These are phyloP conservation scores for Pyronema domesticum DNA, from an alignment of 495 filamentous ascomycete genomes.

Conservation along the genomic window DNA sequence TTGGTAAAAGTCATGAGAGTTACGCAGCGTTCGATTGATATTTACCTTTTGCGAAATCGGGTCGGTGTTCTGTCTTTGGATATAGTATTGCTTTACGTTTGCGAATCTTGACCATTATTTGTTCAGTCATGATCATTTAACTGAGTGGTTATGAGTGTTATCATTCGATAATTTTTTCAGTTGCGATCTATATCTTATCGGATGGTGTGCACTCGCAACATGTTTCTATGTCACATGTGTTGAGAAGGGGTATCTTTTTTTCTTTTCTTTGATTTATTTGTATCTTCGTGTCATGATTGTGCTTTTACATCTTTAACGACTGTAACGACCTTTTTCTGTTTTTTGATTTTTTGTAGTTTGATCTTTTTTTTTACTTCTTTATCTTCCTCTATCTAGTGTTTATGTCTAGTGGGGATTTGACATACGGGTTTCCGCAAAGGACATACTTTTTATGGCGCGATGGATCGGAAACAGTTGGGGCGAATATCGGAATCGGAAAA, in stretches of 20 bases:
- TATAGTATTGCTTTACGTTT: constrained; percentile 2
- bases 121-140: background rate
- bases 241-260: background rate
- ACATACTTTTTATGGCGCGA: too few species aligned
- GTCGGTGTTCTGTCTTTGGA: constrained; percentile 6
- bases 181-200: background rate
- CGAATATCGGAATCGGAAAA: too few species aligned
- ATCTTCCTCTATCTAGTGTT: background rate
- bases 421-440: too few species aligned
- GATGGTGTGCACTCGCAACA: background rate
- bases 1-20: constrained; percentile 4
- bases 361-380: background rate
- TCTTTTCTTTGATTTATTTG: background rate
- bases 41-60: constrained; percentile 1
- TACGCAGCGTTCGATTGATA: background rate
- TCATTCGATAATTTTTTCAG: background rate
- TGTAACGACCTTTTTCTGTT: constrained; percentile 1
- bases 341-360: background rate
- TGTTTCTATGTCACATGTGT: background rate
- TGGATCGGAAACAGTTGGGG: too few species aligned
- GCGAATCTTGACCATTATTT: background rate
- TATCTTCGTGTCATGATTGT: constrained; percentile 1
- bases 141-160: constrained; percentile 1
- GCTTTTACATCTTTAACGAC: constrained; percentile 2
- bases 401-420: background rate